Percentiles rank a stretch among this genome's conserved stretches.
Evolutionary conservation across 1,139 yeast genomes (phyloP).

Genomic region (Scheffersomyces illinoinensis): DNA sequence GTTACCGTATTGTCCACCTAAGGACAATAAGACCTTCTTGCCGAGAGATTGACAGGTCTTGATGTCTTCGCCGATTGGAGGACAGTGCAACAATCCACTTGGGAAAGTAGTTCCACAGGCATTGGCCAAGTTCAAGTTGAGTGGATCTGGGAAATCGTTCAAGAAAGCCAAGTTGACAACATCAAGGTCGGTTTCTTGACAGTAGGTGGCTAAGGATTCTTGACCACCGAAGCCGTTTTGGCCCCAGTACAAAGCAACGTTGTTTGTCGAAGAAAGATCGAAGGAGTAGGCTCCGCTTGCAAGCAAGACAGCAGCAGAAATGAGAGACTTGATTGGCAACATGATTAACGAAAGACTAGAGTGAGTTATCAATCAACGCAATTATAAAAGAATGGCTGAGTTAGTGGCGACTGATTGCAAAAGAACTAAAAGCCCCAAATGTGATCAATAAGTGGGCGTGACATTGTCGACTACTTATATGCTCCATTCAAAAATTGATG

Average conservation of each 20-base stretch:
- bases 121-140: conserved; percentile 11
- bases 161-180: conserved; percentile 13
- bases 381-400: background rate
- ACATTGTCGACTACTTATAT: background rate
- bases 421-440: background rate
- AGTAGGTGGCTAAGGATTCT: conserved; percentile 10
- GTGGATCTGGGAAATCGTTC: conserved; percentile 8
- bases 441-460: background rate
- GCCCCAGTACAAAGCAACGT: conserved; percentile 16
- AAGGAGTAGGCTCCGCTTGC: conserved; percentile 1
- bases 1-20: conserved; percentile 14
- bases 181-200: conserved; percentile 11
- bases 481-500: background rate
- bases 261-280: background rate
- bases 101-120: conserved; percentile 9
- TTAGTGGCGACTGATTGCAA: background rate
- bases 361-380: background rate
- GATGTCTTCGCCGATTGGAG: conserved; percentile 12
- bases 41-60: conserved; percentile 13
- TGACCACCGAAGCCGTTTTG: conserved; percentile 14
- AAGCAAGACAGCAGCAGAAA: background rate
- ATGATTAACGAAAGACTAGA: background rate
- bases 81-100: conserved; percentile 13
- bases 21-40: conserved; percentile 13
- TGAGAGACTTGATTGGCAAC: conserved; percentile 1